phyloP scores from a whole-genome alignment of 495 filamentous ascomycete species.

The Tuber melanosporum region DNA sequence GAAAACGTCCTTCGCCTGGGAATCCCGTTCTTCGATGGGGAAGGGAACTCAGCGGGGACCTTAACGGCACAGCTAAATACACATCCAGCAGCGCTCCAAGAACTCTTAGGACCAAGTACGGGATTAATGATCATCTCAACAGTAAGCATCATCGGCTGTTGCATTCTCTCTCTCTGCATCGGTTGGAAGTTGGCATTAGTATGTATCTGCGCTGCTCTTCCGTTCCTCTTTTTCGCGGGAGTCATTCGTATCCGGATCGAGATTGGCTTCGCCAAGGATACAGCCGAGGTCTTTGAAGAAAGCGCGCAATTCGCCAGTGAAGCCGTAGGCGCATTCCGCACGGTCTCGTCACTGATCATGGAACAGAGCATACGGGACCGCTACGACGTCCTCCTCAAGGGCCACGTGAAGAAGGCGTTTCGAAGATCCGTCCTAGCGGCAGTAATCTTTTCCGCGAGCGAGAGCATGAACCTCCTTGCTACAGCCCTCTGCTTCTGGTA shows the following conservation, averaged over 20 bases:
- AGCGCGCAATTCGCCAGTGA: constrained; percentile 48
- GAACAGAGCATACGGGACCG: constrained; percentile 37
- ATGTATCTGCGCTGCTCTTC: constrained; percentile 50
- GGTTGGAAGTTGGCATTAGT: constrained; percentile 58
- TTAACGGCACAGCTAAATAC: constrained; percentile 54
- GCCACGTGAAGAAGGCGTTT: constrained; percentile 43
- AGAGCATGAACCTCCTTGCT: constrained; percentile 45
- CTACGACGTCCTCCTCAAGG: constrained; percentile 37
- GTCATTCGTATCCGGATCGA: constrained; percentile 53
- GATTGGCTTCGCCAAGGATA: constrained; percentile 51
- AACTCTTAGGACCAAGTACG: constrained; percentile 55
- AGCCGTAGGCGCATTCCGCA: constrained; percentile 52
- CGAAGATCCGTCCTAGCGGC: constrained; percentile 35
- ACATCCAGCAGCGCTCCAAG: constrained; percentile 57
- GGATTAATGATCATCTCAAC: constrained; percentile 50
- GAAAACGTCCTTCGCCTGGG: constrained; percentile 43
- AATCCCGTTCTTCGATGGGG: constrained; percentile 58
- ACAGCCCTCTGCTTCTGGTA: constrained; percentile 57
- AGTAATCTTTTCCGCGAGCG: constrained; percentile 40
- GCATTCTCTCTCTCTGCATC: constrained; percentile 51
- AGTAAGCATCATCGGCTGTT: constrained; percentile 50
- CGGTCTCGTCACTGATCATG: constrained; percentile 51
- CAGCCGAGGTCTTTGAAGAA: constrained; percentile 44
- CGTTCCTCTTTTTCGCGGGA: constrained; percentile 49
- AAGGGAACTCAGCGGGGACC: constrained; percentile 58